These are phyloP conservation scores for Otatea glauca DNA, from an alignment of 176 grass and related monocot species.

Conservation along the genomic window DNA sequence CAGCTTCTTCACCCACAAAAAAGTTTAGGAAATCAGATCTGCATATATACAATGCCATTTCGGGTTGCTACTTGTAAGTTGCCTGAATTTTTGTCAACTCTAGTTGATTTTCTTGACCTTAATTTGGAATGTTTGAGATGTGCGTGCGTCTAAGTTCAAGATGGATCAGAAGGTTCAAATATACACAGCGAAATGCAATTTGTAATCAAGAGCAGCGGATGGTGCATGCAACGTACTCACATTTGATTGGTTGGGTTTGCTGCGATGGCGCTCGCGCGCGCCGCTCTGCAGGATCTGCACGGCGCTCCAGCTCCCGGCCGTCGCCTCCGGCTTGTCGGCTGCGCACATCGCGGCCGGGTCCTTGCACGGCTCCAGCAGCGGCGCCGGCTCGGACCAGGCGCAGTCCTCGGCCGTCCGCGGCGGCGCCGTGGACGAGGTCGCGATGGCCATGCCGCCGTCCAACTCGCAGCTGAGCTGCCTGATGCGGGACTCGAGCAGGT, in stretches of 20 bases:
- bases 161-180: not conserved
- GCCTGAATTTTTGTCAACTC: not conserved
- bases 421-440: not conserved
- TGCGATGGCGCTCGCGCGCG: conserved; percentile 50
- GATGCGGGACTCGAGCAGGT: conserved; percentile 61
- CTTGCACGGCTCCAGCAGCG: conserved; percentile 18
- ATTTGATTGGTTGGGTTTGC: conserved; percentile 17
- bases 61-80: not conserved
- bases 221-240: not conserved
- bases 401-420: conserved; percentile 34
- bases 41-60: not conserved
- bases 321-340: not conserved
- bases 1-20: conserved; percentile 34
- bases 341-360: not conserved
- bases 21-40: not conserved
- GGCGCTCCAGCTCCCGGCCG: conserved; percentile 40
- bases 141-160: not conserved
- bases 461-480: conserved; percentile 59
- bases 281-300: conserved; percentile 37
- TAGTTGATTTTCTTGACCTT: not conserved
- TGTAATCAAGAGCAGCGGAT: not conserved
- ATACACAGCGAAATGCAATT: not conserved
- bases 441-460: not conserved
- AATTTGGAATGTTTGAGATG: not conserved
- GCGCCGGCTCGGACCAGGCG: conserved; percentile 20